Evolutionary conservation across 2,329 filamentous ascomycete species (phyloP).

Genomic region (Fusarium sp.): DNA sequence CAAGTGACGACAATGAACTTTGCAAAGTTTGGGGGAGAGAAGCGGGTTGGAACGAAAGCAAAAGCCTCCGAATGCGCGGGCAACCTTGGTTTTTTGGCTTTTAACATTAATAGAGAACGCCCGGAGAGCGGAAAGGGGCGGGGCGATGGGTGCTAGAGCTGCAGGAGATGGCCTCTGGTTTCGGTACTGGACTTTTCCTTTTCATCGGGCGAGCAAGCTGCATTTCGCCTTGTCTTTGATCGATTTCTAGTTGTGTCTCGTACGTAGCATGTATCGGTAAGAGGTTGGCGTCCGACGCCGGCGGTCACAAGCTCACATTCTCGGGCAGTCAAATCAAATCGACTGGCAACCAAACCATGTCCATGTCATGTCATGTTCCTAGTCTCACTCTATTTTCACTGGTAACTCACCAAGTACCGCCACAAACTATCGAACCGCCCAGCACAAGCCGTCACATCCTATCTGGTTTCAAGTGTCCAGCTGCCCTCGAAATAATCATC

Average conservation of each 20-base stretch:
- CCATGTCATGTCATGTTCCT: constrained; percentile 26
- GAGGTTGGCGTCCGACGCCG: constrained; percentile 42
- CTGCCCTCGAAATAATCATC: constrained; percentile 12
- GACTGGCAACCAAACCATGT: constrained; percentile 2
- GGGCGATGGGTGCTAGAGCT: constrained; percentile 14
- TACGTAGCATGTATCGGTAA: constrained; percentile 21
- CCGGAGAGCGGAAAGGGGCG: constrained; percentile 2
- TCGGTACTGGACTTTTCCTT: constrained; percentile 7
- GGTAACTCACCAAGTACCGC: constrained; percentile 20
- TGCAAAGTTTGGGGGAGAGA: neutral
- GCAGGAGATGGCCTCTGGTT: constrained; percentile 22
- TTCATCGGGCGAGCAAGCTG: neutral
- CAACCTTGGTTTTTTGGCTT: constrained; percentile 38
- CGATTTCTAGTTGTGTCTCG: neutral
- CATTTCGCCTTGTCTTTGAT: constrained; percentile 6
- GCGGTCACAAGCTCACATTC: constrained; percentile 46
- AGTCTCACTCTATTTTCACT: constrained; percentile 31
- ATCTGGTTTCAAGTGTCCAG: constrained; percentile 22
- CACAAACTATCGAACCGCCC: constrained; percentile 34
- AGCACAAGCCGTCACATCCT: constrained; percentile 18
- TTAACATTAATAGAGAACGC: neutral
- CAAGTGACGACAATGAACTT: constrained; percentile 32
- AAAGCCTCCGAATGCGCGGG: constrained; percentile 23
- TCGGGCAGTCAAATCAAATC: constrained; percentile 17
- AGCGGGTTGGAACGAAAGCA: constrained; percentile 27